Percentiles rank a stretch among this genome's conserved stretches.
These are phyloP conservation scores for Tausonia pullulans DNA, from an alignment of 1,284 basidiomycete species.

Conservation along the genomic window DNA sequence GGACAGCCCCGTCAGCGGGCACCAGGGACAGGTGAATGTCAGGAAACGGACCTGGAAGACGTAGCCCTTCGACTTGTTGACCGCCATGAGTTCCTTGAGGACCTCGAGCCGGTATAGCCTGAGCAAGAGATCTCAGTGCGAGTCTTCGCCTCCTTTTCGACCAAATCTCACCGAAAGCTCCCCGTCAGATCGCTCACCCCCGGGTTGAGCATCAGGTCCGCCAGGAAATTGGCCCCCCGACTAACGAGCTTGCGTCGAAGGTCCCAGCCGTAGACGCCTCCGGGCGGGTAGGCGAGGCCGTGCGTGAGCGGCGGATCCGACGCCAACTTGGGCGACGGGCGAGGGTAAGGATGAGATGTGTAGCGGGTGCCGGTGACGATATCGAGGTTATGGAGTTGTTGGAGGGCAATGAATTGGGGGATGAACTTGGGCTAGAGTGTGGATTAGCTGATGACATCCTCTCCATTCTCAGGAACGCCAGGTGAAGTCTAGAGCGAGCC, in stretches of 20 bases:
- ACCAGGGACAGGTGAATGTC: too few species aligned
- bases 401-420: slow-evolving; percentile 70
- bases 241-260: slow-evolving; percentile 74
- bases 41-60: slow-evolving; percentile 46
- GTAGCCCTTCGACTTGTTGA: slow-evolving; percentile 75
- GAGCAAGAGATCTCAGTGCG: background rate
- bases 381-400: slow-evolving; percentile 68
- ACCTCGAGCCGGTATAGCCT: slow-evolving; percentile 69
- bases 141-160: too few species aligned
- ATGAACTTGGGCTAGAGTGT: slow-evolving; percentile 68
- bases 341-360: slow-evolving; percentile 28
- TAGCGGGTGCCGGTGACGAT: slow-evolving; percentile 91
- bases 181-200: slow-evolving; percentile 80
- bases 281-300: slow-evolving; percentile 36
- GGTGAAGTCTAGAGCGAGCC: too few species aligned
- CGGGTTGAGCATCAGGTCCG: slow-evolving; percentile 65
- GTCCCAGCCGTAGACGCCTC: slow-evolving; percentile 83
- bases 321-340: slow-evolving; percentile 35
- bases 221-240: slow-evolving; percentile 74
- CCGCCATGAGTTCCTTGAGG: slow-evolving; percentile 65
- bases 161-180: slow-evolving; percentile 55
- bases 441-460: background rate
- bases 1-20: too few species aligned
- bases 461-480: slow-evolving; percentile 1
- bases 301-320: background rate